A percentile compares a stretch with the other conserved stretches of the same genome.
phyloP scores from a whole-genome alignment of 306 rosid species.

The Fragaria nilgerrensis region DNA sequence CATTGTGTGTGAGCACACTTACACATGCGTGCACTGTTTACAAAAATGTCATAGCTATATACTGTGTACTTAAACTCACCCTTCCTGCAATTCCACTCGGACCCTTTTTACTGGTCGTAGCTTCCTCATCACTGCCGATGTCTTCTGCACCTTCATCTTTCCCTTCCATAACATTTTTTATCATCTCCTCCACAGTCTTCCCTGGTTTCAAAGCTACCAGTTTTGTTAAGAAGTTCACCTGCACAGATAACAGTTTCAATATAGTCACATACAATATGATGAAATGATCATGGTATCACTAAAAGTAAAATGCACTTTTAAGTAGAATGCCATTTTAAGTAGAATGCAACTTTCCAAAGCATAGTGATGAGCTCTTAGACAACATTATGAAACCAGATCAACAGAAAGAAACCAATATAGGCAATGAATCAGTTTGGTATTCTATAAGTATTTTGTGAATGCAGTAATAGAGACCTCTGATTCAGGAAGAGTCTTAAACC shows the following conservation, averaged over 20 bases:
- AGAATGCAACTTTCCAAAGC: neutral
- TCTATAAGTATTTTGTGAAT: conserved; percentile 11
- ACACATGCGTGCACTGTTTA: neutral
- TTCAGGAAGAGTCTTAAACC: conserved; percentile 82
- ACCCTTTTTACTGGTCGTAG: conserved; percentile 21
- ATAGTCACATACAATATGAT: conserved; percentile 19
- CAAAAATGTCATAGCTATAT: neutral
- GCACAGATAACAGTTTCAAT: conserved; percentile 28
- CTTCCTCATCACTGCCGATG: conserved; percentile 33
- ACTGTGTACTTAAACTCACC: conserved; percentile 50
- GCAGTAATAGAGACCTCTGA: conserved; percentile 61
- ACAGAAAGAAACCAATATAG: neutral
- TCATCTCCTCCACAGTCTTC: conserved; percentile 70
- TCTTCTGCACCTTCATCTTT: conserved; percentile 86
- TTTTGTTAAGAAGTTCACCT: conserved; percentile 91
- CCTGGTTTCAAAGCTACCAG: conserved; percentile 92
- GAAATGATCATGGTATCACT: neutral
- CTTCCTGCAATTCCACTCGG: conserved; percentile 64
- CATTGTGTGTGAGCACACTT: neutral
- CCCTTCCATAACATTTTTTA: conserved; percentile 89
- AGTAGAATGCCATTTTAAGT: neutral
- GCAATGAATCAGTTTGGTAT: conserved; percentile 1
- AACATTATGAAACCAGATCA: neutral
- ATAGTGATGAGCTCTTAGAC: neutral
- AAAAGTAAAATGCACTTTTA: neutral